Conservation (phyloP, 2,329 filamentous ascomycete species). For the Teratosphaeriaceae sp. region DNA sequence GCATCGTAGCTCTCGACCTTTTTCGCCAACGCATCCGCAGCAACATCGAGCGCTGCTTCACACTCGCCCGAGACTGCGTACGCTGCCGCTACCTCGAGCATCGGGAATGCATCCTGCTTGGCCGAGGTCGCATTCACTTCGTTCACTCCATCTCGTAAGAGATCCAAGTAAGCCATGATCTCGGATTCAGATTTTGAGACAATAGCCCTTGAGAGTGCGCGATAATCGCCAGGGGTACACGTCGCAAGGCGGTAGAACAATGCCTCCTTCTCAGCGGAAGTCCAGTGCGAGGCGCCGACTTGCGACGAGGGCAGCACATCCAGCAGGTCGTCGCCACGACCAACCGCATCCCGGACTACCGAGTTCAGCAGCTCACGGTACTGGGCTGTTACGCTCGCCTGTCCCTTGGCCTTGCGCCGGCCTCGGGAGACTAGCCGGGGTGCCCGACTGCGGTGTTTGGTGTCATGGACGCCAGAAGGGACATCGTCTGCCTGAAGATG, state of each 20-base stretch:
- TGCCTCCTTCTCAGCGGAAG: not conserved
- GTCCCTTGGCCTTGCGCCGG: not conserved
- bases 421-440: not conserved
- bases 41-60: slow-evolving; percentile 57
- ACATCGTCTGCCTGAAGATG: too few relatives aligned
- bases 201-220: slow-evolving; percentile 56
- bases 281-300: not conserved
- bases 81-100: slow-evolving; percentile 61
- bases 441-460: not conserved
- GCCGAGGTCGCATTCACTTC: slow-evolving; percentile 33
- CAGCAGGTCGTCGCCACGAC: not conserved
- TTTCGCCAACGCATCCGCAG: slow-evolving; percentile 58
- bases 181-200: slow-evolving; percentile 68
- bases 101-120: slow-evolving; percentile 35
- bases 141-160: slow-evolving; percentile 49
- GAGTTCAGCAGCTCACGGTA: not conserved
- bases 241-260: not conserved
- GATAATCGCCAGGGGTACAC: not conserved
- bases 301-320: not conserved
- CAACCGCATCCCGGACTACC: not conserved
- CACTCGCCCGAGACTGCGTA: slow-evolving; percentile 63
- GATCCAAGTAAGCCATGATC: slow-evolving; percentile 60
- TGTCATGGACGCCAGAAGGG: too few relatives aligned
- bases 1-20: slow-evolving; percentile 60
- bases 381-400: too few relatives aligned